Evolutionary conservation across 768 basidiomycete genomes (phyloP).

Genomic region (Tricholomella constricta): DNA sequence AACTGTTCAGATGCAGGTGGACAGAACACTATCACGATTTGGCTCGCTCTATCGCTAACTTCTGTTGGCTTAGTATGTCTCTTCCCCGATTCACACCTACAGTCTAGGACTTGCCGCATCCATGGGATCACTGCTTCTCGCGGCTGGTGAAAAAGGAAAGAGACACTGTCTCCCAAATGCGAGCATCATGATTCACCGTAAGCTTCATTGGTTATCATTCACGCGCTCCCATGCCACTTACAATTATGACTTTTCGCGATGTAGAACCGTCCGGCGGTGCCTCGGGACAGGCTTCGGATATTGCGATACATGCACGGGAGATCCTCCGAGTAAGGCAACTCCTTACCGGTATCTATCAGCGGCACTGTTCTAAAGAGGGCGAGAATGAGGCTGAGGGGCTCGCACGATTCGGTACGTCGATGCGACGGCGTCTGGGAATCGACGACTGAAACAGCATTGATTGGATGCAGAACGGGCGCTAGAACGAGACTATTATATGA

Average conservation of each 20-base stretch:
- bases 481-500: constrained; percentile 97
- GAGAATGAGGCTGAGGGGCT: constrained; percentile 68
- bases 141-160: constrained; percentile 89
- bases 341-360: constrained; percentile 87
- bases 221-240: not conserved
- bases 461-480: constrained; percentile 71
- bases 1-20: constrained; percentile 68
- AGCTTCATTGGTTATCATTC: constrained; percentile 19
- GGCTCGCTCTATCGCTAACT: constrained; percentile 19
- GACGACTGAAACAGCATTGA: constrained; percentile 11
- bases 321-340: constrained; percentile 86
- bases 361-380: constrained; percentile 71
- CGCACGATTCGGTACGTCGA: constrained; percentile 72
- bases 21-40: constrained; percentile 9
- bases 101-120: constrained; percentile 94
- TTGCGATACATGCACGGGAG: constrained; percentile 96
- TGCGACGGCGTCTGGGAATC: constrained; percentile 9
- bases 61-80: constrained; percentile 67
- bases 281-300: constrained; percentile 93
- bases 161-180: constrained; percentile 91
- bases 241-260: constrained; percentile 4
- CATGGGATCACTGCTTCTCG: constrained; percentile 93
- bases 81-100: constrained; percentile 94
- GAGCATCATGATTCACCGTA: constrained; percentile 98
- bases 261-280: constrained; percentile 96